A percentile compares a stretch with the other conserved stretches of the same genome.
phyloP scores from a whole-genome alignment of 2,329 filamentous ascomycete genomes.

The Pseudogymnoascus sp. region DNA sequence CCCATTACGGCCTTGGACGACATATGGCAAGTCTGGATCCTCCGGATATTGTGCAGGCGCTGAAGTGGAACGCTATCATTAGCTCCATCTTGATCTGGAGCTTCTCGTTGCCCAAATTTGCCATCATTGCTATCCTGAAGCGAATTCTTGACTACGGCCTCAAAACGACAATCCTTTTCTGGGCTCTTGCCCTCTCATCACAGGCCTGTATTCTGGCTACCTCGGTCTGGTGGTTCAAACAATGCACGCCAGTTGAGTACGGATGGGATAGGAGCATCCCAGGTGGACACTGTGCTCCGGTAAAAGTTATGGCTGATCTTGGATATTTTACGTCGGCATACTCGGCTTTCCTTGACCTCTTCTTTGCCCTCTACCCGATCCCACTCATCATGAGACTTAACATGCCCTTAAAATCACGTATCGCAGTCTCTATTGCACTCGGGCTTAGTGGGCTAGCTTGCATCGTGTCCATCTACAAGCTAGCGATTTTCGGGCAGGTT shows the following conservation, averaged over 20 bases:
- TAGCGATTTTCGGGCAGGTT: conserved; percentile 21
- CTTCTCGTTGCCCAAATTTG: conserved; percentile 30
- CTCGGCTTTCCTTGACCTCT: conserved; percentile 26
- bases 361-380: conserved; percentile 27
- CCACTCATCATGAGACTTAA: conserved; percentile 27
- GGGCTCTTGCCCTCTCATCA: conserved; percentile 25
- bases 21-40: conserved; percentile 17
- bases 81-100: conserved; percentile 27
- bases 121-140: conserved; percentile 27
- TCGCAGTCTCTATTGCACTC: conserved; percentile 21
- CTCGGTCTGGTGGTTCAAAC: conserved; percentile 26
- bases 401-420: conserved; percentile 23
- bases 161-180: conserved; percentile 25
- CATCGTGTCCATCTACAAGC: conserved; percentile 25
- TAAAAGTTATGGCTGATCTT: conserved; percentile 19
- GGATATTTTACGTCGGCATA: conserved; percentile 27
- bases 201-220: conserved; percentile 26
- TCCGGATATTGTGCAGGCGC: conserved; percentile 16
- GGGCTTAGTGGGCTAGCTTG: conserved; percentile 23
- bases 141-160: conserved; percentile 27
- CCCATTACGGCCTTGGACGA: conserved; percentile 23
- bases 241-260: conserved; percentile 24
- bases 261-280: conserved; percentile 23
- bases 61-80: conserved; percentile 27
- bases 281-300: conserved; percentile 19